phyloP scores from a whole-genome alignment of 2,329 filamentous ascomycete genomes.

The Colletotrichum simmondsii region DNA sequence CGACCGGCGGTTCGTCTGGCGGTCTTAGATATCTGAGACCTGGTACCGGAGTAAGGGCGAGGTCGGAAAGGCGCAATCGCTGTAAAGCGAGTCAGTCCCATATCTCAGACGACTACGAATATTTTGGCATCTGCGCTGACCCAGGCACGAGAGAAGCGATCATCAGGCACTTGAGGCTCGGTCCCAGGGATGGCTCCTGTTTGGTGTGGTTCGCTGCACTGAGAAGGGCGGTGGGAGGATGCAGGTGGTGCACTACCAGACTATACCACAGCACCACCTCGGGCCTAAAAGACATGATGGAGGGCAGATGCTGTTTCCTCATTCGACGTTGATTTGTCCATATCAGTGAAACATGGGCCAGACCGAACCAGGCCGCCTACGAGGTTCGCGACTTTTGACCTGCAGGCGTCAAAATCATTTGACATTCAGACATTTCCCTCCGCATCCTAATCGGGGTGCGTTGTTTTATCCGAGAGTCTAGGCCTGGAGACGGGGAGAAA shows the following conservation, averaged over 20 bases:
- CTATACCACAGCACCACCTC: slow-evolving; percentile 3
- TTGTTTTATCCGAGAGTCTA: neutral
- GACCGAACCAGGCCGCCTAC: slow-evolving; percentile 27
- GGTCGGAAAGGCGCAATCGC: slow-evolving; percentile 22
- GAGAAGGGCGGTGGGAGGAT: slow-evolving; percentile 30
- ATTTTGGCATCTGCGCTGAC: slow-evolving; percentile 13
- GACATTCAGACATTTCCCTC: slow-evolving; percentile 16
- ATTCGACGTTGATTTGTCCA: slow-evolving; percentile 17
- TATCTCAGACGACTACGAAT: slow-evolving; percentile 10
- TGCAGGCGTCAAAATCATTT: slow-evolving; percentile 20
- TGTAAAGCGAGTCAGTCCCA: slow-evolving; percentile 17
- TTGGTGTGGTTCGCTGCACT: slow-evolving; percentile 2
- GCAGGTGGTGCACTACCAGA: slow-evolving; percentile 22
- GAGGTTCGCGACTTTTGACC: slow-evolving; percentile 21
- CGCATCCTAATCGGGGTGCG: neutral
- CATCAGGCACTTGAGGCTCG: slow-evolving; percentile 33
- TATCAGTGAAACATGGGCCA: slow-evolving; percentile 35
- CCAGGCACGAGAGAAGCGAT: slow-evolving; percentile 31
- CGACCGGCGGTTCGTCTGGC: slow-evolving; percentile 19
- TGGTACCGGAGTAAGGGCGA: neutral
- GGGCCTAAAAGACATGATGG: slow-evolving; percentile 21
- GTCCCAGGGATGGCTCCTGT: slow-evolving; percentile 28
- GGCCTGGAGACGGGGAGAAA: neutral
- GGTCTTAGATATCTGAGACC: slow-evolving; percentile 1
- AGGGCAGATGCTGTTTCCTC: slow-evolving; percentile 31